Percentiles rank a stretch among this genome's conserved stretches.
Conservation (phyloP, 257 asterid genomes). For the Nemophila menziesii region DNA sequence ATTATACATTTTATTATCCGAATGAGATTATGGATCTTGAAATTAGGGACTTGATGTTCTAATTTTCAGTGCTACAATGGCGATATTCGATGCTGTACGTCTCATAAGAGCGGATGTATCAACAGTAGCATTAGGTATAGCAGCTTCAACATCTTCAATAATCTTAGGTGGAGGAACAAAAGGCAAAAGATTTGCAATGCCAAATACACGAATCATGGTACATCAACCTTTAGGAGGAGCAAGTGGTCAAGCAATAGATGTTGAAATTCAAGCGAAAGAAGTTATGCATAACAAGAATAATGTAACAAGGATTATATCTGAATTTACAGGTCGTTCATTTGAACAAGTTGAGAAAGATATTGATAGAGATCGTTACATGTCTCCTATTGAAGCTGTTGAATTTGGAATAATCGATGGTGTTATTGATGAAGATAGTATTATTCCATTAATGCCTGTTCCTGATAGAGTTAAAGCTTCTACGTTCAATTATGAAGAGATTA, state of each 20-base stretch:
- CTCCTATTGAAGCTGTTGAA: constrained; percentile 93
- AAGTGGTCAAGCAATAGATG: constrained; percentile 83
- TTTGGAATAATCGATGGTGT: constrained; percentile 87
- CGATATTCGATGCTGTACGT: constrained; percentile 56
- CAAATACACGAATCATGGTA: constrained; percentile 82
- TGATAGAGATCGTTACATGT: constrained; percentile 84
- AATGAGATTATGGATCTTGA: not conserved
- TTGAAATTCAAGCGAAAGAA: constrained; percentile 87
- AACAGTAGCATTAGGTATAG: constrained; percentile 70
- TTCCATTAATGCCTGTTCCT: constrained; percentile 78
- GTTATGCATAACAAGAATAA: constrained; percentile 72
- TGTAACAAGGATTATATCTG: constrained; percentile 50
- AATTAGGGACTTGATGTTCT: not conserved
- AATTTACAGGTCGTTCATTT: constrained; percentile 51
- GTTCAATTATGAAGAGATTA: constrained; percentile 50
- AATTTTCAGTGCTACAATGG: constrained; percentile 70
- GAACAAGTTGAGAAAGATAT: constrained; percentile 90
- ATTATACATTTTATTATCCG: not conserved
- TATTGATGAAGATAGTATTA: constrained; percentile 73
- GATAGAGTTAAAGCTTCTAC: constrained; percentile 53
- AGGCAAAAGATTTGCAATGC: constrained; percentile 95
- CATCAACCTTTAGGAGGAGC: constrained; percentile 96
- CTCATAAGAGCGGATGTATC: constrained; percentile 73
- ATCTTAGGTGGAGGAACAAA: constrained; percentile 93
- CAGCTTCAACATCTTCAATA: constrained; percentile 90